phyloP scores from a whole-genome alignment of 352 stramenopile species.

The Phytophthora melonis region DNA sequence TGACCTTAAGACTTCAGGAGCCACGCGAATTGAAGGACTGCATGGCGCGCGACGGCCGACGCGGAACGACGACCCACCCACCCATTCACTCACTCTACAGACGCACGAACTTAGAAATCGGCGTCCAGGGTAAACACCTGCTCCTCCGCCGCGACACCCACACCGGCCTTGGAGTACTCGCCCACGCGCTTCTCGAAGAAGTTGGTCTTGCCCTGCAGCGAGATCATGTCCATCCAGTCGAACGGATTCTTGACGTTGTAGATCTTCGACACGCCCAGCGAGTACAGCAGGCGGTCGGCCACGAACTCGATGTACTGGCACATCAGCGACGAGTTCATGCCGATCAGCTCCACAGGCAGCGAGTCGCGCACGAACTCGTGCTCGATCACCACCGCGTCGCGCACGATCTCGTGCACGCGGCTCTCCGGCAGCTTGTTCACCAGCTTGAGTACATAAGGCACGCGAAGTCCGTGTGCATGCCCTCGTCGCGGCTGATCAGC shows the following conservation, averaged over 20 bases:
- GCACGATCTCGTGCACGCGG: constrained; percentile 96
- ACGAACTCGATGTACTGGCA: constrained; percentile 99
- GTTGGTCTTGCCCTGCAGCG: constrained; percentile 93
- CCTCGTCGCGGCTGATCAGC: constrained; percentile 98
- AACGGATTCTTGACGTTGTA: constrained; percentile 97
- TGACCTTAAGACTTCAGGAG: background rate
- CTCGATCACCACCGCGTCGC: constrained; percentile 97
- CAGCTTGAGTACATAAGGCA: constrained; percentile 99
- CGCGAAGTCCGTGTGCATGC: constrained; percentile 99
- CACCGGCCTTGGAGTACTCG: constrained; percentile 98
- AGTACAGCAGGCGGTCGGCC: constrained; percentile 95
- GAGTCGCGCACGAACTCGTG: constrained; percentile 98
- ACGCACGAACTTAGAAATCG: constrained; percentile 88
- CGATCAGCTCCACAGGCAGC: constrained; percentile 98
- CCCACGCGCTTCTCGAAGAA: constrained; percentile 99
- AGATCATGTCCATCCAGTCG: constrained; percentile 99
- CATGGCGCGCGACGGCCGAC: constrained; percentile 32
- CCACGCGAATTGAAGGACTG: background rate
- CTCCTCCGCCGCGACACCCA: constrained; percentile 90
- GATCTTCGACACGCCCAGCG: constrained; percentile 93
- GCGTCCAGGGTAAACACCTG: constrained; percentile 95
- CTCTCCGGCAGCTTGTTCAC: constrained; percentile 95
- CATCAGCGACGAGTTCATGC: constrained; percentile 99
- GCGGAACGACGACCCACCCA: constrained; percentile 76
- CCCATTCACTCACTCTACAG: background rate